A percentile compares a stretch with the other conserved stretches of the same genome.
phyloP scores from a whole-genome alignment of 1,284 basidiomycete species.

The Cutaneotrichosporon dermatis region DNA sequence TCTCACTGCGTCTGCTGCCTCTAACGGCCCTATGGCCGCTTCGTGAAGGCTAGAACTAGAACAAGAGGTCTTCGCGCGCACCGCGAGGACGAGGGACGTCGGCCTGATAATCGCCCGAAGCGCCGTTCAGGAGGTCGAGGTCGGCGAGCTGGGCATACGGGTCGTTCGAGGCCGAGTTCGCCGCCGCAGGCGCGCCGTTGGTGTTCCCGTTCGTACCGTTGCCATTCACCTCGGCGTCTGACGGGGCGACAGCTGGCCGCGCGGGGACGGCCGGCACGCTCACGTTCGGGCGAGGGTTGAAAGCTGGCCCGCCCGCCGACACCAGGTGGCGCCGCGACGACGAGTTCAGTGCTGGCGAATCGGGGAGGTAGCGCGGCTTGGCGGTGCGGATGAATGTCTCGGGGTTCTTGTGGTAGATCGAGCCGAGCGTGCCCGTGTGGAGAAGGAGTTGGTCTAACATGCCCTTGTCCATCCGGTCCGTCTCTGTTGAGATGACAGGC shows the following conservation, averaged over 20 bases:
- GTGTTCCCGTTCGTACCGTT: not conserved
- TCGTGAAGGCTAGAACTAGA: constrained; percentile 13
- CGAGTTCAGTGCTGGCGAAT: constrained; percentile 47
- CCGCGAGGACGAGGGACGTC: constrained; percentile 42
- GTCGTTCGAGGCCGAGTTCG: constrained; percentile 23
- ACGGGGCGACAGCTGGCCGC: not conserved
- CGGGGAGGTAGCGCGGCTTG: constrained; percentile 43
- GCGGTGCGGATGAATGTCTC: constrained; percentile 51
- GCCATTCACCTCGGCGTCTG: constrained; percentile 3
- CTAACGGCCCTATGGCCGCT: too few relatives aligned
- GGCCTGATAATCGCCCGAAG: constrained; percentile 36
- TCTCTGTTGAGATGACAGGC: constrained; percentile 94
- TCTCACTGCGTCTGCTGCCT: too few relatives aligned
- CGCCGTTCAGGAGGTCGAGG: constrained; percentile 38
- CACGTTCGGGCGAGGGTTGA: not conserved
- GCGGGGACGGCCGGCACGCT: constrained; percentile 6
- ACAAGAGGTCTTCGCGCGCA: constrained; percentile 34
- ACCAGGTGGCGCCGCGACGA: constrained; percentile 48
- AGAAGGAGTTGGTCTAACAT: constrained; percentile 67
- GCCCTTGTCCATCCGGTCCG: constrained; percentile 92
- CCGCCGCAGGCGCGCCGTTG: constrained; percentile 3
- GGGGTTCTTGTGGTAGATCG: constrained; percentile 50
- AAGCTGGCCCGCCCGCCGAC: constrained; percentile 16
- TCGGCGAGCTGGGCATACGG: constrained; percentile 47
- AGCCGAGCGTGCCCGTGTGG: constrained; percentile 48